These are phyloP conservation scores for Thuja plicata DNA, from an alignment of 83 land plant species.

Conservation along the genomic window DNA sequence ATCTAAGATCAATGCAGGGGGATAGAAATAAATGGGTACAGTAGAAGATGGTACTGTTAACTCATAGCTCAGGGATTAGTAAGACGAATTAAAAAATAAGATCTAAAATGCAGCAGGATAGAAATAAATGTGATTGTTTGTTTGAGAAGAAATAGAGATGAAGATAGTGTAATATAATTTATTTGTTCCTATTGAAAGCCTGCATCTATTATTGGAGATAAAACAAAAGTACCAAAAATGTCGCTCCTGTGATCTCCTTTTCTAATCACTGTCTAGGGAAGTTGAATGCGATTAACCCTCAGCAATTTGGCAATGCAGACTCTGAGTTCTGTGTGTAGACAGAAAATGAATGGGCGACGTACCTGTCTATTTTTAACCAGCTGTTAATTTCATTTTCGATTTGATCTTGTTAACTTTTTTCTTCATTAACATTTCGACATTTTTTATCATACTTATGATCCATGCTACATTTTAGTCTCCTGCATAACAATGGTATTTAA, in stretches of 20 bases:
- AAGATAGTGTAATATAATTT: background rate
- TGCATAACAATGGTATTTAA: too few relatives aligned
- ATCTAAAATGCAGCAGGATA: background rate
- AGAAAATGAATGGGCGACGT: background rate
- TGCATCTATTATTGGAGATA: background rate
- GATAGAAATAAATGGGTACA: background rate
- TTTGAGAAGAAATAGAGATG: background rate
- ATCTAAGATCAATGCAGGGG: background rate
- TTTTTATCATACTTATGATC: too few relatives aligned
- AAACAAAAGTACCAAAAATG: too few relatives aligned
- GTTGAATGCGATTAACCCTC: background rate
- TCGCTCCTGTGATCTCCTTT: background rate
- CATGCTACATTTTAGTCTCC: too few relatives aligned
- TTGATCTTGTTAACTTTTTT: too few relatives aligned
- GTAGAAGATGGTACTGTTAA: background rate
- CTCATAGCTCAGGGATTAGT: background rate
- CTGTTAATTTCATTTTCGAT: background rate
- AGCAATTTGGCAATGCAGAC: background rate
- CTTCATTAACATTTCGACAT: too few relatives aligned
- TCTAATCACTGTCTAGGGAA: background rate
- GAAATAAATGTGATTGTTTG: too few relatives aligned
- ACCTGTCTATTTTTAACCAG: background rate
- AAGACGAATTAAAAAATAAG: background rate
- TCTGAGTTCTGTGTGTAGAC: background rate
- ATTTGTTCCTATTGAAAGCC: background rate